Base-by-base conservation (phyloP, 1,284 basidiomycete species). In the Cutaneotrichosporon daszewskae region DNA sequence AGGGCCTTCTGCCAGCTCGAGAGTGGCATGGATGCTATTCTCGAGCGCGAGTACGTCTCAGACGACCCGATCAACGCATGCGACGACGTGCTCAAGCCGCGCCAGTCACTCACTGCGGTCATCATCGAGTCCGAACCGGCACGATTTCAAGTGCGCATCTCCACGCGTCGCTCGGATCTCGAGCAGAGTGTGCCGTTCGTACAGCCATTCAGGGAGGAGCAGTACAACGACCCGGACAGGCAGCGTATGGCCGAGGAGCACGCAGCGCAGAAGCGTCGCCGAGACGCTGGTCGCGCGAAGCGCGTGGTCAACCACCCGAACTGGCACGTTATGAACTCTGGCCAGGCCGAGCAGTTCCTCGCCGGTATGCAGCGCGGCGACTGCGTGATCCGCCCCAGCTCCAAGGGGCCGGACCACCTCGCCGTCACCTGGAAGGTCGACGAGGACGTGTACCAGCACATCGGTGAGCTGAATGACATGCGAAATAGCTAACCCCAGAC, bases 401-500 rank as follows among this genome's bases (percentile, higher is more conserved):
- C 92, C 3, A 92, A 94, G 69, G 94, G 94, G 6, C 74, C 78
- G 29, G 82, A 96, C 62, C 95, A 98, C 71, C 77, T 99, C 27
- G 95, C 95, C 26, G 87, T 98, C 12, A 99, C 95, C 0, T 99
- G 95, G 95, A 98, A 98, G 73, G 92, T 99, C 10, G 94, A 95
- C 57, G 87, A 96, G 49, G 87, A 85, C 51, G 76, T 99, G 17
- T 98, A 87, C 72, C 95, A 98, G 68, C 96, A 99, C 66, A 87
- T 99, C 51, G 91, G 31, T 41, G 37, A 38, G 37, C 17, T 23
- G 10, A 10, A 19, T 19, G n/a, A 9, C 19, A 12, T 23, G 5
- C 14, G 16, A 24, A 5, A 23, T 10, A 31, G 28, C 37, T 38
- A 13, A 38, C 27, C 10, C 14, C 19, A 38, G 37, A 98, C 67